A percentile compares a stretch with the other conserved stretches of the same genome.
Evolutionary conservation across 352 stramenopile species (phyloP).

Genomic region (Phytophthora ohioensis): DNA sequence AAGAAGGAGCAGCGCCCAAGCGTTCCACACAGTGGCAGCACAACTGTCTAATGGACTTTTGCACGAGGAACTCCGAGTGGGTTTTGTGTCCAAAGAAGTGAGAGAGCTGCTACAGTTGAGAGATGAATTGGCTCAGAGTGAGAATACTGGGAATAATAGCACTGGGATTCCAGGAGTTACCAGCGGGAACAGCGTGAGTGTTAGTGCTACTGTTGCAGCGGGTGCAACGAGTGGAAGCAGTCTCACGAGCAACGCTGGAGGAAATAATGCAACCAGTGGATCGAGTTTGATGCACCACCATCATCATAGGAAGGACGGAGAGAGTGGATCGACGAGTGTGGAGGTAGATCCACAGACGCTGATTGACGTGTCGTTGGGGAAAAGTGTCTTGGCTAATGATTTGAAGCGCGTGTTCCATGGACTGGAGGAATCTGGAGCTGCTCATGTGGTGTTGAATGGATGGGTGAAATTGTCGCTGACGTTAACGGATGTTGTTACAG

Average conservation of each 20-base stretch:
- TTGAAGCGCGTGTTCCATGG: constrained; percentile 88
- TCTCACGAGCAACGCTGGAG: constrained; percentile 35
- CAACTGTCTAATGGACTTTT: constrained; percentile 84
- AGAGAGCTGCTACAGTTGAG: constrained; percentile 79
- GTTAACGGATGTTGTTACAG: constrained; percentile 67
- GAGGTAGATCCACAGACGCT: constrained; percentile 85
- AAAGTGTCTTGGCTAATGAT: constrained; percentile 87
- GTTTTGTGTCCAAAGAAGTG: constrained; percentile 85
- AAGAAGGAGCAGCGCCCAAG: constrained; percentile 51
- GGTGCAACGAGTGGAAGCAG: constrained; percentile 37
- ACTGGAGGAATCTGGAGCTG: constrained; percentile 73
- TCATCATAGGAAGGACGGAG: constrained; percentile 47
- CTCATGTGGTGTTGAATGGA: constrained; percentile 85
- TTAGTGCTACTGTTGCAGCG: constrained; percentile 35
- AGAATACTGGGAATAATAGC: constrained; percentile 37
- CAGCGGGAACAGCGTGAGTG: constrained; percentile 43
- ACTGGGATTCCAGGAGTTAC: constrained; percentile 23
- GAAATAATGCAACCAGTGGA: constrained; percentile 20
- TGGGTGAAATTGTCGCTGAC: constrained; percentile 91
- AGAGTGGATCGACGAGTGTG: constrained; percentile 40
- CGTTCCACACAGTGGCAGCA: constrained; percentile 71
- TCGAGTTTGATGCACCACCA: constrained; percentile 39
- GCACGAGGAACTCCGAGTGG: constrained; percentile 82
- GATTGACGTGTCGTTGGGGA: constrained; percentile 80
- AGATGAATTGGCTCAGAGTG: constrained; percentile 80